phyloP scores from a whole-genome alignment of 2,329 filamentous ascomycete genomes.

The Colletotrichum incanum region DNA sequence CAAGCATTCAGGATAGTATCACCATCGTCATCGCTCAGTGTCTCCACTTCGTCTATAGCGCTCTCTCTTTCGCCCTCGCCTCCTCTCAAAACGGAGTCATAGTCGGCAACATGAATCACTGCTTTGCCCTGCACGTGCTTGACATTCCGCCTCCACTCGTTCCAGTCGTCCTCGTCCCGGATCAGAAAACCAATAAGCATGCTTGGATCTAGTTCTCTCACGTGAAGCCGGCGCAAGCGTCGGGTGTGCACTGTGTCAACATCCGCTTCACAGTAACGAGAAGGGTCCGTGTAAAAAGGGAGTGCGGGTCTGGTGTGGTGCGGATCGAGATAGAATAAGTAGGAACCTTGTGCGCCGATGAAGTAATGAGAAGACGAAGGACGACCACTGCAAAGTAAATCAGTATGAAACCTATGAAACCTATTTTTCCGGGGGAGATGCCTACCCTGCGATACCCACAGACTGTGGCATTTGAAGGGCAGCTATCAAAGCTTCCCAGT shows the following conservation, averaged over 20 bases:
- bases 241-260: conserved; percentile 89
- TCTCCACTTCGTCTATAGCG: conserved; percentile 92
- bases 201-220: conserved; percentile 96
- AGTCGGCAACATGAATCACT: conserved; percentile 87
- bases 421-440: conserved; percentile 15
- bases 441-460: conserved; percentile 95
- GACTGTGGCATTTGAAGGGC: conserved; percentile 90
- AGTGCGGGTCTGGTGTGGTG: conserved; percentile 87
- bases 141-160: conserved; percentile 83
- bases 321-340: conserved; percentile 95
- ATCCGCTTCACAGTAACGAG: conserved; percentile 79
- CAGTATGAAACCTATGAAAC: conserved; percentile 25
- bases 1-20: conserved; percentile 55
- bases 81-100: conserved; percentile 72
- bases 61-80: conserved; percentile 73
- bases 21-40: conserved; percentile 80
- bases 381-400: conserved; percentile 75
- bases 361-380: conserved; percentile 87
- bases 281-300: conserved; percentile 71
- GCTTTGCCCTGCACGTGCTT: conserved; percentile 84
- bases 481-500: conserved; percentile 93
- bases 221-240: conserved; percentile 84
- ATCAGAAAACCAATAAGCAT: conserved; percentile 98
- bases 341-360: conserved; percentile 75
- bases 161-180: conserved; percentile 85